Percentiles rank a stretch among this genome's conserved stretches.
These are phyloP conservation scores for Tylopilus vinaceipallidus DNA, from an alignment of 768 basidiomycete species.

Conservation along the genomic window DNA sequence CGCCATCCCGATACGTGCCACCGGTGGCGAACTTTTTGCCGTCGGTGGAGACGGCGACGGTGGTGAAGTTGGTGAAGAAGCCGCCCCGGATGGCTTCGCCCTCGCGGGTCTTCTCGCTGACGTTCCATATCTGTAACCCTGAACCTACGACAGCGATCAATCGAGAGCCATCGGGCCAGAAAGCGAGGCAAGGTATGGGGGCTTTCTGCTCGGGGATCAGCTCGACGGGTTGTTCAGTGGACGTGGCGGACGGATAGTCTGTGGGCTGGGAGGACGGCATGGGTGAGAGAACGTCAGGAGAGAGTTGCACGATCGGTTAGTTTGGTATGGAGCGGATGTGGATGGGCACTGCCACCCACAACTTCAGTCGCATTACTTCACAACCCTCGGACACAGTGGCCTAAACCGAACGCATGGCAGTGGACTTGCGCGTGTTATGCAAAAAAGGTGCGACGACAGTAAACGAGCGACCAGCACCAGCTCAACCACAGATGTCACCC, in stretches of 20 bases:
- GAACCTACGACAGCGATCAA: conserved; percentile 26
- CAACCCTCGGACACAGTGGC: background rate
- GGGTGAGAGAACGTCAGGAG: conserved; percentile 7
- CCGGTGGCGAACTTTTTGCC: conserved; percentile 25
- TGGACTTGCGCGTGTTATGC: background rate
- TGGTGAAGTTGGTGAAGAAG: conserved; percentile 28
- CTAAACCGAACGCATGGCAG: background rate
- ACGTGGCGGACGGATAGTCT: background rate
- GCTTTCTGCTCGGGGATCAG: conserved; percentile 20
- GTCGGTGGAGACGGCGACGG: conserved; percentile 23
- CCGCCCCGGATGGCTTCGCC: conserved; percentile 22
- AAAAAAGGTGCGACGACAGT: background rate
- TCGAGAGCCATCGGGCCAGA: conserved; percentile 27
- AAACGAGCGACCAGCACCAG: no score
- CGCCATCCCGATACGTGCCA: conserved; percentile 25
- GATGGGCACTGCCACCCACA: conserved; percentile 15
- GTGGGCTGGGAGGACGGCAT: conserved; percentile 10
- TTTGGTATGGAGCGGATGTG: conserved; percentile 2
- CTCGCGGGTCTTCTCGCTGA: conserved; percentile 18
- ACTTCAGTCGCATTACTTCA: conserved; percentile 12
- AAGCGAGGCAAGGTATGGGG: conserved; percentile 18
- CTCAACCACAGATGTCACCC: background rate
- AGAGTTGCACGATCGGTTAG: conserved; percentile 4
- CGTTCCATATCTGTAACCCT: conserved; percentile 27
- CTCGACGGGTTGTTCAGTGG: conserved; percentile 10